A percentile compares a stretch with the other conserved stretches of the same genome.
Conservation (phyloP, 345 rosid genomes). For the Hirschfeldia incana region DNA sequence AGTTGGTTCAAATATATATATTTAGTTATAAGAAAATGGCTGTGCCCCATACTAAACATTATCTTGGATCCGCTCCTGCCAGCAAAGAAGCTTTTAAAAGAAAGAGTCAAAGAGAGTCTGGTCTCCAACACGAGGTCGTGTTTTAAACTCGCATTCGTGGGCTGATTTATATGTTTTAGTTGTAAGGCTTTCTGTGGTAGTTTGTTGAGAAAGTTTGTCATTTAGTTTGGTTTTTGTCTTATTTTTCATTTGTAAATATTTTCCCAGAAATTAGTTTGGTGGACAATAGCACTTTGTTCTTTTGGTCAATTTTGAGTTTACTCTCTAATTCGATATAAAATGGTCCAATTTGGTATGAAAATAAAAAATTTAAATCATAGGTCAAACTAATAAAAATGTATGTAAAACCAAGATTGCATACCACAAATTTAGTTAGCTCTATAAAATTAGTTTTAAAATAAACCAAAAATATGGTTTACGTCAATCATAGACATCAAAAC, state of each 20-base stretch:
- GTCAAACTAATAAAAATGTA: background rate
- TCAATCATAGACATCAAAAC: too few relatives aligned
- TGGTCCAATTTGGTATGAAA: background rate
- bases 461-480: background rate
- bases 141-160: background rate
- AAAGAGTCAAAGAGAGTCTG: background rate
- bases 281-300: background rate
- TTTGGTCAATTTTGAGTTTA: background rate
- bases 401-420: background rate
- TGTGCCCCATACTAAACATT: background rate
- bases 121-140: background rate
- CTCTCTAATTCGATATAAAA: background rate
- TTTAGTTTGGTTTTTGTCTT: background rate
- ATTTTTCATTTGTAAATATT: background rate
- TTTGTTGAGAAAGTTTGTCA: background rate
- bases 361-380: too few relatives aligned
- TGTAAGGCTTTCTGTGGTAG: background rate
- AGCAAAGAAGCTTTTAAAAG: background rate
- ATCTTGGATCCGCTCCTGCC: too few relatives aligned
- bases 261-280: background rate
- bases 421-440: background rate
- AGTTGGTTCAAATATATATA: background rate
- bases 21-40: background rate
- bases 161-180: background rate
- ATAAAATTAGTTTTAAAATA: too few relatives aligned